Evolutionary conservation across 768 basidiomycete genomes (phyloP).

Genomic region (Podaxis carcinomalis): DNA sequence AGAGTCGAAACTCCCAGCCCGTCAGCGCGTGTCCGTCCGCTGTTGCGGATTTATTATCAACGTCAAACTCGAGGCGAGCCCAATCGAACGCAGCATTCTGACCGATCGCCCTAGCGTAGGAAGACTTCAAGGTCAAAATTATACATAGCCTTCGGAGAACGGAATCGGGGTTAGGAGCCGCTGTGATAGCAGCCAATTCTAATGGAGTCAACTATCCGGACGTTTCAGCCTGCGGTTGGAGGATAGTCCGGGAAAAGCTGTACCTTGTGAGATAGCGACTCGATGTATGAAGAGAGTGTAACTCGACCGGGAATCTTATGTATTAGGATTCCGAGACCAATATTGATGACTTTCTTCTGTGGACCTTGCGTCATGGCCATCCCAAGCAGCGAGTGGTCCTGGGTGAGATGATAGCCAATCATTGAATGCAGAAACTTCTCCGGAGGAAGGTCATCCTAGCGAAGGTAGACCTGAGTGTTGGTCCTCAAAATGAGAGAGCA

Average conservation of each 20-base stretch:
- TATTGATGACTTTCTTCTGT: slow-evolving; percentile 71
- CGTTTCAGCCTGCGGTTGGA: background rate
- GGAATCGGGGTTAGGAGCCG: slow-evolving; percentile 53
- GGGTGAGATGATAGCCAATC: slow-evolving; percentile 76
- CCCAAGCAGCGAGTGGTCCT: slow-evolving; percentile 66
- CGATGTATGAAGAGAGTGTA: slow-evolving; percentile 59
- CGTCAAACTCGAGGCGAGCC: slow-evolving; percentile 78
- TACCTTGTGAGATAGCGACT: slow-evolving; percentile 76
- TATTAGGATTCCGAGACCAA: slow-evolving; percentile 77
- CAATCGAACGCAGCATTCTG: slow-evolving; percentile 79
- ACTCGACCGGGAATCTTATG: slow-evolving; percentile 59
- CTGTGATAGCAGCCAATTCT: slow-evolving; percentile 46
- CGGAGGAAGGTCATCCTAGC: slow-evolving; percentile 56
- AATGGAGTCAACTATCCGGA: slow-evolving; percentile 18
- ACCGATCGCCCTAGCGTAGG: slow-evolving; percentile 82
- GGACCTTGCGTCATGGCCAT: slow-evolving; percentile 84
- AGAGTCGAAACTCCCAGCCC: slow-evolving; percentile 88
- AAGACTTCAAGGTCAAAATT: slow-evolving; percentile 72
- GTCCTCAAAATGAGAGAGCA: background rate
- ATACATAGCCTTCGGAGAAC: slow-evolving; percentile 73
- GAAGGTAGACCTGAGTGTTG: background rate
- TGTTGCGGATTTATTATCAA: slow-evolving; percentile 52
- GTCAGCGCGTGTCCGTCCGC: slow-evolving; percentile 66
- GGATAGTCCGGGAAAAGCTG: slow-evolving; percentile 15
- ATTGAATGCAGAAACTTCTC: slow-evolving; percentile 65